Conservation (phyloP, 2,329 filamentous ascomycete species). For the Aspergillus flavus region DNA sequence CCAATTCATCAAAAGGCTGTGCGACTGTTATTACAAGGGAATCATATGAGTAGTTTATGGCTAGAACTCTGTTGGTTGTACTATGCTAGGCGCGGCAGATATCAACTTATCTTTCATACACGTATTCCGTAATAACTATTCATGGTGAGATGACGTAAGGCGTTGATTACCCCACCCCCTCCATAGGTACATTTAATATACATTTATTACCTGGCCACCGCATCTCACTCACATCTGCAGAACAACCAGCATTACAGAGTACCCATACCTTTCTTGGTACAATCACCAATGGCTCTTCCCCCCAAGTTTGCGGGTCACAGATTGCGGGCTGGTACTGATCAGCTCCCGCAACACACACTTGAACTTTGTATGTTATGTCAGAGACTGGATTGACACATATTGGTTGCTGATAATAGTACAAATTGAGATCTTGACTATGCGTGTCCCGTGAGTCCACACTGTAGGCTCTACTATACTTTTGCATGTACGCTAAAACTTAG, state of each 20-base stretch:
- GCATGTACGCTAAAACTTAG: slow-evolving; percentile 21
- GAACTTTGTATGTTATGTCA: slow-evolving; percentile 41
- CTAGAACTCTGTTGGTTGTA: not conserved
- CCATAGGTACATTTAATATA: too few relatives aligned
- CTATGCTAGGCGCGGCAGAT: not conserved
- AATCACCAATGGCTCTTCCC: slow-evolving; percentile 56
- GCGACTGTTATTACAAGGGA: too few relatives aligned
- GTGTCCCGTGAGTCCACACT: slow-evolving; percentile 61
- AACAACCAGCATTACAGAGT: not conserved
- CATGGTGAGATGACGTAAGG: not conserved
- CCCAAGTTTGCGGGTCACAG: slow-evolving; percentile 61
- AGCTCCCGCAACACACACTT: slow-evolving; percentile 37
- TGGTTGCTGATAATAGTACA: not conserved
- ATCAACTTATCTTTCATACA: too few relatives aligned
- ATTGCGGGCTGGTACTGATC: slow-evolving; percentile 23
- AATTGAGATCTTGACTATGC: slow-evolving; percentile 78
- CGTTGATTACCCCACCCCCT: not conserved
- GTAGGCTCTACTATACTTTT: not conserved
- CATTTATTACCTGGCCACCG: not conserved
- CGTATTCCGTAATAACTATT: not conserved
- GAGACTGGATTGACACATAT: not conserved
- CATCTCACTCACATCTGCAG: not conserved
- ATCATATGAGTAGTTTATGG: not conserved
- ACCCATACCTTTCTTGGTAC: not conserved
- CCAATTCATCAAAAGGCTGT: too few relatives aligned